These are phyloP conservation scores for Nymphaea colorata DNA, from an alignment of 164 flowering plant genomes.

Conservation along the genomic window DNA sequence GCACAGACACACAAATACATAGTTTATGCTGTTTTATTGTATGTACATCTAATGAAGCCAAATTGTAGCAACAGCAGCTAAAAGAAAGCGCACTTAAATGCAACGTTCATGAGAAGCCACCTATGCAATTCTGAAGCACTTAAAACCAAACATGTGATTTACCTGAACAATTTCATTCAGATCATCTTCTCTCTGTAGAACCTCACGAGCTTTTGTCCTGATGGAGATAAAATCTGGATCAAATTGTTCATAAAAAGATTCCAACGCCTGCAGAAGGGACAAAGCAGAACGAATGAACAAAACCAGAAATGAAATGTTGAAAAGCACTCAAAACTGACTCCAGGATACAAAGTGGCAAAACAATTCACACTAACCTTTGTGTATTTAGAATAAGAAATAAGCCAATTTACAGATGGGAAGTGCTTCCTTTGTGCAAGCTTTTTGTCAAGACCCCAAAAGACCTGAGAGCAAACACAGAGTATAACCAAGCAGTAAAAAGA, in stretches of 20 bases:
- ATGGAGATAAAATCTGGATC: conserved; percentile 89
- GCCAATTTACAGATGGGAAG: conserved; percentile 99
- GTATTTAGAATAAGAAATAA: conserved; percentile 95
- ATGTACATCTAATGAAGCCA: no score
- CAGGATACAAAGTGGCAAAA: no score
- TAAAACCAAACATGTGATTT: conserved; percentile 9
- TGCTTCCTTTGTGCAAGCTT: conserved; percentile 99
- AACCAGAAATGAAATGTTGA: no score
- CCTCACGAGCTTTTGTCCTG: conserved; percentile 99
- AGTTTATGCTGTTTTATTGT: no score
- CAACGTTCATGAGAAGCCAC: no score
- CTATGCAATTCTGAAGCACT: neutral
- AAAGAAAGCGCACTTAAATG: no score
- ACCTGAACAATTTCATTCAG: conserved; percentile 99
- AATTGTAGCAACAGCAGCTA: no score
- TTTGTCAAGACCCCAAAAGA: conserved; percentile 99
- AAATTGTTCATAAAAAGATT: conserved; percentile 84
- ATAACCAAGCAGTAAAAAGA: neutral
- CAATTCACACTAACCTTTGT: conserved; percentile 33
- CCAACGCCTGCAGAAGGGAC: conserved; percentile 59
- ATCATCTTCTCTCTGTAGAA: conserved; percentile 96
- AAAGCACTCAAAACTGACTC: no score
- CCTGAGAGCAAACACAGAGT: conserved; percentile 31
- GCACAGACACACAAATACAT: no score
- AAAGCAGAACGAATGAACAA: neutral